Evolutionary conservation across 352 stramenopile species (phyloP), one percentile per base, ranked within the genome.

Genomic region (Lagenidium giganteum): DNA sequence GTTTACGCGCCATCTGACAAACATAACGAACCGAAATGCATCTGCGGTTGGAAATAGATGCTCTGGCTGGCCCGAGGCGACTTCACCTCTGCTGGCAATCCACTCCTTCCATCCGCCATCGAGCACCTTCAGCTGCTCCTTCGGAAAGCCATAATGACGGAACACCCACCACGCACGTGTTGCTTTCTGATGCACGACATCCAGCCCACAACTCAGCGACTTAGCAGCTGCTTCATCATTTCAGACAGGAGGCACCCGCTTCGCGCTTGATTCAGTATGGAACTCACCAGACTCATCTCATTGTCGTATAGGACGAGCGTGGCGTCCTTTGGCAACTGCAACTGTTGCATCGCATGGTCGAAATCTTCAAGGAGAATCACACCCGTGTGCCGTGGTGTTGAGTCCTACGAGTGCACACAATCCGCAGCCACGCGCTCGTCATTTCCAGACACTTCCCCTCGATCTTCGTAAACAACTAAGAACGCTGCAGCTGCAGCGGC

Each of bases 271-370:
- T n/a, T n/a, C 37, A 26, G 0, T 16, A 35, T 4, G 25, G 22
- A 2, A 40, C 48, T 18, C 57, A 84, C 71, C 36, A 89, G 61
- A 39, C 75, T 78, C 32, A 78, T 62, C 21, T 83, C 58, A 32
- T 92, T 75, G 48, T 89, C 79, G 53, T 92, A 92, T 38, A 92
- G 85, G 13, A 92, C 76, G 14, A 92, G 44, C 30, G 70, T 85
- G 17, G 57, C 64, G 35, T 82, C 58, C 11, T 54, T 57, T 7
- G 70, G 54, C 21, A 87, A 48, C 14, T 67, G 47, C 28, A 88
- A 26, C 18, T 60, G 44, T 24, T 78, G 59, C 16, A 84, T 18
- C 4, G 77, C 29, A 31, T 73, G 52, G 23, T 48, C 16, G 49
- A 87, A 86, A 33, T 75, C 52, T 16, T 56, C 25, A 20, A 57